Evolutionary conservation across 345 rosid species (phyloP), one percentile per base, ranked within the genome.

Genomic region (Excoecaria agallocha): DNA sequence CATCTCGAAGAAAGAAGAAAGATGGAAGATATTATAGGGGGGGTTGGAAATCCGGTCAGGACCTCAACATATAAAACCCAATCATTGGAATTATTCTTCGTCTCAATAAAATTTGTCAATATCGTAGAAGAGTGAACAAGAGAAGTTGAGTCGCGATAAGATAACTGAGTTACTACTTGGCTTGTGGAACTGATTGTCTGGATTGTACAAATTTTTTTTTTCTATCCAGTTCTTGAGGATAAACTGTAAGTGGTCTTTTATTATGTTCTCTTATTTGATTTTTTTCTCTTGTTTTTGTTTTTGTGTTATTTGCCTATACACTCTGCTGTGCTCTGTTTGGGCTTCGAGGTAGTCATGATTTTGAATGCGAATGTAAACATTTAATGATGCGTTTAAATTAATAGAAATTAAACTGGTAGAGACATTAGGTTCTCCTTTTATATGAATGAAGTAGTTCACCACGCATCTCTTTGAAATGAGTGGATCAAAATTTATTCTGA

Each of bases 1-100:
- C 84, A 78, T 88, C 98, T 86, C 66, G 89, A 90, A 83, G 15
- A 30, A 16, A 3, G 82, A 39, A 78, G 86, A 79, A 75, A 7
- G n/a, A 30, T 75, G 82, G 82, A 76, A 74, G 12, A 35, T 24
- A 64, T 76, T 55, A 20, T 48, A 20, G 54, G 54, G 70, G 39
- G 37, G 54, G 54, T 70, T 76, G 30, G 4, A 20, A 57, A 9
- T 8, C 8, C 55, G 5, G 30, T 19, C 16, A 35, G 63, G 25
- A 54, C 7, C 41, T n/a, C 37, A 12, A 5, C 58, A 0, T 70
- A 85, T 85, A 85, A 79, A 78, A 64, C 0, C n/a, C 66, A 9
- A 71, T 43, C 43, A 24, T 50, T 3, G n/a, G 0, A 0, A 4
- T 4, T 1, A 46, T 46, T 1, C 60, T 39, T 6, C 0, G 6